Percentiles rank a stretch among this genome's conserved stretches.
phyloP scores from a whole-genome alignment of 1,139 yeast species.

The Debaryomycetaceae sp. region DNA sequence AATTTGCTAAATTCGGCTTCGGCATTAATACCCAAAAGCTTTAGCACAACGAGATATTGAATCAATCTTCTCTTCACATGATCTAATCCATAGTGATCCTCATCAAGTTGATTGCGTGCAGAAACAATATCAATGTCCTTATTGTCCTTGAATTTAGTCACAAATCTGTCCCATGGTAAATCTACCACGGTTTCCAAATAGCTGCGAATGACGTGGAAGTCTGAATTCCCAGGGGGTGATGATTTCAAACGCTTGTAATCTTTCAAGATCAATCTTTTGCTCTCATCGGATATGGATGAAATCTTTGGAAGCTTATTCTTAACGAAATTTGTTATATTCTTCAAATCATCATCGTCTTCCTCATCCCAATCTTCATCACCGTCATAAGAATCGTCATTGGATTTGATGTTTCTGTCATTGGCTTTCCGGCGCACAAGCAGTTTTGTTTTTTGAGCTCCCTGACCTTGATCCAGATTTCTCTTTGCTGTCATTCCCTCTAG shows the following conservation, averaged over 20 bases:
- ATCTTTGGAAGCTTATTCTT: slow-evolving; percentile 45
- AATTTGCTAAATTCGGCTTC: slow-evolving; percentile 19
- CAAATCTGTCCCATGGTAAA: slow-evolving; percentile 56
- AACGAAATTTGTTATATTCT: slow-evolving; percentile 41
- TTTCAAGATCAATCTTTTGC: slow-evolving; percentile 55
- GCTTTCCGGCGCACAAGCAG: slow-evolving; percentile 7
- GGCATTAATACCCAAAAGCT: slow-evolving; percentile 50
- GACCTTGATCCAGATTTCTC: slow-evolving; percentile 5
- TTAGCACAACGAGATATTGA: slow-evolving; percentile 77
- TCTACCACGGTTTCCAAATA: slow-evolving; percentile 70
- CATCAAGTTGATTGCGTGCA: slow-evolving; percentile 63
- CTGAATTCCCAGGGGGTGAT: slow-evolving; percentile 66
- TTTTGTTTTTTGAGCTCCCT: slow-evolving; percentile 3
- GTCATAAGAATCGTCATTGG: slow-evolving; percentile 10
- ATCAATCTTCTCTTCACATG: slow-evolving; percentile 77
- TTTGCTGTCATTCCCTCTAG: slow-evolving; percentile 49
- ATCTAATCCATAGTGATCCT: slow-evolving; percentile 81
- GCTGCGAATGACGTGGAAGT: slow-evolving; percentile 68
- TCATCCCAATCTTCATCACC: slow-evolving; percentile 25
- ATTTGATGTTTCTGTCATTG: slow-evolving; percentile 4
- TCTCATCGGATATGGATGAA: slow-evolving; percentile 41
- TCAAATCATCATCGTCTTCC: slow-evolving; percentile 46
- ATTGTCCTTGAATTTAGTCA: slow-evolving; percentile 37
- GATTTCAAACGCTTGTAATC: slow-evolving; percentile 62
- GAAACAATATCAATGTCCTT: slow-evolving; percentile 47